Evolutionary conservation across 345 rosid genomes (phyloP), one percentile per base, ranked within the genome.

Genomic region (Nephelium lappaceum): DNA sequence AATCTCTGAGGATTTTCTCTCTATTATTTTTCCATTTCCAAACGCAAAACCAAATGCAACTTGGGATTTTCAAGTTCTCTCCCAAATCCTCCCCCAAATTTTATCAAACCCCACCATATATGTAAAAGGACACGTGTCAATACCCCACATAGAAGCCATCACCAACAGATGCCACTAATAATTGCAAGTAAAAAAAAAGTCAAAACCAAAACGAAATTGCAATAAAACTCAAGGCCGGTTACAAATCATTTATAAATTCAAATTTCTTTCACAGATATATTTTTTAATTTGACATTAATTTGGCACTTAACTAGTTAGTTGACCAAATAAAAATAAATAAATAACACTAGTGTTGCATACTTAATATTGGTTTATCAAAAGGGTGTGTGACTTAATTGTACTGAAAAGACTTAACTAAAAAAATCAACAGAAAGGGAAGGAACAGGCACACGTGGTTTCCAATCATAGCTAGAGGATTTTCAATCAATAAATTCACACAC

Each of bases 361-460:
- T 31, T 31, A 31, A 31, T 31, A 31, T 31, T 31, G 36, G 36
- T 1, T 2, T 2, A 31, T 31, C 3, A 31, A 31, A 31, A 31
- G 0, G 36, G 36, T 31, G 65, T 11, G 49, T 72, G 65, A 63
- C 65, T 19, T 1, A 57, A 6, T 36, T 53, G 45, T 16, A 6
- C n/a, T n/a, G n/a, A 36, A 39, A n/a, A 11, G 39, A 24, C 11
- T 18, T 3, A 6, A 31, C 4, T 45, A 45, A 5, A 7, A 45
- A 3, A 7, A 45, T 45, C 51, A 45, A 31, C 36, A 31, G 36
- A 31, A 31, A 45, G 51, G 8, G 12, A 5, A 61, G 42, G 21
- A 60, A 42, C n/a, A 5, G 45, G 77, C 45, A 63, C 77, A 45
- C 43, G 60, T 63, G 77, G 77, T 27, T 45, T 10, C 66, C 43